Conservation (phyloP, 805 yeast genomes). For the Ogataea glucozyma region DNA sequence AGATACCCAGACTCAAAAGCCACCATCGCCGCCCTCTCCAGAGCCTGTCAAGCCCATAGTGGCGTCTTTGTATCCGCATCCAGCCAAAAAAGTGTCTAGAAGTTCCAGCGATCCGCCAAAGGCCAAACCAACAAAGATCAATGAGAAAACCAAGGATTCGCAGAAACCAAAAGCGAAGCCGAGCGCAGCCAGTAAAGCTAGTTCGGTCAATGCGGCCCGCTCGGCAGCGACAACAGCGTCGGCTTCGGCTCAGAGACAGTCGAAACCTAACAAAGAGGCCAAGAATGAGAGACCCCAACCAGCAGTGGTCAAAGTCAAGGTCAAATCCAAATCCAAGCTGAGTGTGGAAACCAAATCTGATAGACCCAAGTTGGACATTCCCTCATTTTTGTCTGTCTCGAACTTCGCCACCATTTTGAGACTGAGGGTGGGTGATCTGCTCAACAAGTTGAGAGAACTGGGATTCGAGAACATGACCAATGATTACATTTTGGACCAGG, state of each 20-base stretch:
- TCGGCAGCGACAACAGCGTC: no score
- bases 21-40: not conserved
- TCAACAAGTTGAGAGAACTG: constrained; percentile 56
- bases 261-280: not conserved
- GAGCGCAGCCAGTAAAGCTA: no score
- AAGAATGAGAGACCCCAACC: not conserved
- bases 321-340: constrained; percentile 14
- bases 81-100: not conserved
- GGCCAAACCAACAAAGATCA: no score
- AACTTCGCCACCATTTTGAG: constrained; percentile 73
- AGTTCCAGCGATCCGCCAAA: not conserved
- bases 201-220: no score
- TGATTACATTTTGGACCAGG: constrained; percentile 80
- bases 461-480: constrained; percentile 76
- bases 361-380: constrained; percentile 46
- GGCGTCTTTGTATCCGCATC: not conserved
- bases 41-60: not conserved
- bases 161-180: no score
- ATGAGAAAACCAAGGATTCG: not conserved
- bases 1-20: no score
- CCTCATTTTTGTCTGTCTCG: constrained; percentile 76
- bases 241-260: no score
- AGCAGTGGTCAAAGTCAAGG: constrained; percentile 9
- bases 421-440: constrained; percentile 61
- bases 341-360: constrained; percentile 1